Percentiles rank a stretch among this genome's conserved stretches.
phyloP scores from a whole-genome alignment of 2,329 filamentous ascomycete species.

The Phaeosphaeria sp. region DNA sequence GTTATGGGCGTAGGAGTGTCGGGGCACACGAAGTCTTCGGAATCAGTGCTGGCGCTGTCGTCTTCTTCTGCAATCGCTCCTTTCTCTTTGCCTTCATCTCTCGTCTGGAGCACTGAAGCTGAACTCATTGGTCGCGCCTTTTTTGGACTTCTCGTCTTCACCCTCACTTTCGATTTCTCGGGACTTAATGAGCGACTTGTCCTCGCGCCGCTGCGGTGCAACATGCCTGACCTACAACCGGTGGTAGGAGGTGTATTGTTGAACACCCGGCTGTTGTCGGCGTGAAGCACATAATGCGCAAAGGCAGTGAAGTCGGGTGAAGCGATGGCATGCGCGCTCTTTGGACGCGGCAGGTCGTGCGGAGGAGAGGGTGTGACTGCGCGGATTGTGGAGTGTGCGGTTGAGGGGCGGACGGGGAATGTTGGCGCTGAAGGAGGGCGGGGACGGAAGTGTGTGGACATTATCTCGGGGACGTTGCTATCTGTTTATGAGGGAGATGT shows the following conservation, averaged over 20 bases:
- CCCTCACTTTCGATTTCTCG: slow-evolving; percentile 1
- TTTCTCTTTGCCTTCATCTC: too few species aligned
- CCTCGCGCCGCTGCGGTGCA: not conserved
- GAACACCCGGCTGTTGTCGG: not conserved
- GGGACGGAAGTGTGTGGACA: slow-evolving; percentile 27
- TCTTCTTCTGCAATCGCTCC: too few species aligned
- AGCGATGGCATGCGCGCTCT: slow-evolving; percentile 1
- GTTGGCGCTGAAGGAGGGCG: slow-evolving; percentile 13
- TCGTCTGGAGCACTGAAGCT: too few species aligned
- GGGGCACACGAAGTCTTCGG: slow-evolving; percentile 6
- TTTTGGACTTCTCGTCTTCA: too few species aligned
- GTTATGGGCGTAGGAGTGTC: slow-evolving; percentile 31
- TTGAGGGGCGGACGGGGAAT: slow-evolving; percentile 25
- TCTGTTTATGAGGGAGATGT: not conserved
- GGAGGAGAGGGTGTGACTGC: slow-evolving; percentile 36
- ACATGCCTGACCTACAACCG: too few species aligned
- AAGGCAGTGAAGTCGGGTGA: not conserved
- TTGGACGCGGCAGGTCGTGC: not conserved
- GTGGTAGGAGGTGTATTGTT: not conserved
- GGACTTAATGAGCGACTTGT: slow-evolving; percentile 10
- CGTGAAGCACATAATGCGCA: not conserved
- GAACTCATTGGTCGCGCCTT: too few species aligned
- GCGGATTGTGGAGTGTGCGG: slow-evolving; percentile 34
- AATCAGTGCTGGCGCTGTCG: not conserved
- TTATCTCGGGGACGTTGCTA: slow-evolving; percentile 1